Percentiles rank a stretch among this genome's conserved stretches.
Conservation (phyloP, 1,139 yeast genomes). For the Meyerozyma guilliermondii region DNA sequence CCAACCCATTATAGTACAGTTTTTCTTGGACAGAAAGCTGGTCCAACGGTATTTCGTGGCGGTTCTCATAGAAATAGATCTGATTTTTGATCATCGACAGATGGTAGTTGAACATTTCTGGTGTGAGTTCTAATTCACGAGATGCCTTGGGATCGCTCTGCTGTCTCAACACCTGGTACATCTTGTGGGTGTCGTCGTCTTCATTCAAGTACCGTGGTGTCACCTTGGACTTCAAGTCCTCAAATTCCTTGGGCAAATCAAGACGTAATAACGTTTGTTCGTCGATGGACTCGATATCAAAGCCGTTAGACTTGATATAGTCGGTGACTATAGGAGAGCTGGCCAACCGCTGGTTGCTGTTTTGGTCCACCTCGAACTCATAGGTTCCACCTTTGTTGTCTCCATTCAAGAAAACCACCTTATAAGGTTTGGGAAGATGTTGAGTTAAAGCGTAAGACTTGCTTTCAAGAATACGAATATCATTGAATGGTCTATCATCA, state of each 20-base stretch:
- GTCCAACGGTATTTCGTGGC: constrained; percentile 6
- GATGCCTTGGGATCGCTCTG: constrained; percentile 11
- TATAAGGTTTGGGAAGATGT: constrained; percentile 22
- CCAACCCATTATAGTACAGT: constrained; percentile 11
- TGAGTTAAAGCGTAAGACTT: constrained; percentile 18
- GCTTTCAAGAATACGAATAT: constrained; percentile 12
- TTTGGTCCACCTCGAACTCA: constrained; percentile 26
- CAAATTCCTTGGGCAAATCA: constrained; percentile 18
- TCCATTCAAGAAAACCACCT: constrained; percentile 25
- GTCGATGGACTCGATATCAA: constrained; percentile 8
- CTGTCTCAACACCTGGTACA: constrained; percentile 17
- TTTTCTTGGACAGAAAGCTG: constrained; percentile 6
- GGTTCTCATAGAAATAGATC: constrained; percentile 14
- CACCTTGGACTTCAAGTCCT: constrained; percentile 14
- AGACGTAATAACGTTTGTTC: constrained; percentile 12
- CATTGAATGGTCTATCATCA: constrained; percentile 11
- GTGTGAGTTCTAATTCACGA: constrained; percentile 15
- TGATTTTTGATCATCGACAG: constrained; percentile 14
- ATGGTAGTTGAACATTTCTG: constrained; percentile 20
- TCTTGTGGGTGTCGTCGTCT: constrained; percentile 19
- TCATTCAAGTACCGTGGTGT: constrained; percentile 16
- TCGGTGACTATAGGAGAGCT: constrained; percentile 9
- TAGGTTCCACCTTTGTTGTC: constrained; percentile 19
- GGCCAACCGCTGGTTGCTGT: constrained; percentile 9
- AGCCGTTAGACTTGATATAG: constrained; percentile 7